Evolutionary conservation across 306 rosid species (phyloP).

Genomic region (Prunus campanulata): DNA sequence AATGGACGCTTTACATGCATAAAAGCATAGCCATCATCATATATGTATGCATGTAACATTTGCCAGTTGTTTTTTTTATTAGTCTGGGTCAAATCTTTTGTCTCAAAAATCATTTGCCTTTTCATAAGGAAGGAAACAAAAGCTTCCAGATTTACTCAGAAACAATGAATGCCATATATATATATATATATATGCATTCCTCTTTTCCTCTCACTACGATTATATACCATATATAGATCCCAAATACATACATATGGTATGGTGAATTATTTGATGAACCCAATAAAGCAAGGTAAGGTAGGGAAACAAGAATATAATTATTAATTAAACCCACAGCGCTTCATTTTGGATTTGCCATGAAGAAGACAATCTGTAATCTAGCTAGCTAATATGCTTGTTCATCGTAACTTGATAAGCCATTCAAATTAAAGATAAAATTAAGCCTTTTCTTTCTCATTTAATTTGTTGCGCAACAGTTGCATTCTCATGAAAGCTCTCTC

Average conservation of each 20-base stretch:
- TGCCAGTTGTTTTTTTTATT: conserved; percentile 8
- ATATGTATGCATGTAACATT: neutral
- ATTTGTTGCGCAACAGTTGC: neutral
- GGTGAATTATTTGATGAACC: neutral
- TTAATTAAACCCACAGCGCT: neutral
- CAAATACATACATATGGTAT: no score
- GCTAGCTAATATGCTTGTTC: neutral
- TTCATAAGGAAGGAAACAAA: conserved; percentile 1
- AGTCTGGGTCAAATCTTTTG: conserved; percentile 14
- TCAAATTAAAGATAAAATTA: neutral
- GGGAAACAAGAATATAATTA: neutral
- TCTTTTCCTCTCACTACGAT: conserved; percentile 2
- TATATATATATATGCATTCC: neutral
- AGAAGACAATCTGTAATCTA: neutral
- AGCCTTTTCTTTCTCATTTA: neutral
- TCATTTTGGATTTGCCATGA: neutral
- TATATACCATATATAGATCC: neutral
- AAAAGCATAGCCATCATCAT: neutral
- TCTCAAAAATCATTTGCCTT: conserved; percentile 27
- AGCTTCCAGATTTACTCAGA: conserved; percentile 19
- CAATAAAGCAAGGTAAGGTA: no score
- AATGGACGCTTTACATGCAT: neutral
- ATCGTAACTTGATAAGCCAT: neutral
- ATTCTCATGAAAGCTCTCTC: neutral
- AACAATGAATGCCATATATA: conserved; percentile 6